Evolutionary conservation across 208 protist genomes (phyloP).

Genomic region (Crithidia sp.): DNA sequence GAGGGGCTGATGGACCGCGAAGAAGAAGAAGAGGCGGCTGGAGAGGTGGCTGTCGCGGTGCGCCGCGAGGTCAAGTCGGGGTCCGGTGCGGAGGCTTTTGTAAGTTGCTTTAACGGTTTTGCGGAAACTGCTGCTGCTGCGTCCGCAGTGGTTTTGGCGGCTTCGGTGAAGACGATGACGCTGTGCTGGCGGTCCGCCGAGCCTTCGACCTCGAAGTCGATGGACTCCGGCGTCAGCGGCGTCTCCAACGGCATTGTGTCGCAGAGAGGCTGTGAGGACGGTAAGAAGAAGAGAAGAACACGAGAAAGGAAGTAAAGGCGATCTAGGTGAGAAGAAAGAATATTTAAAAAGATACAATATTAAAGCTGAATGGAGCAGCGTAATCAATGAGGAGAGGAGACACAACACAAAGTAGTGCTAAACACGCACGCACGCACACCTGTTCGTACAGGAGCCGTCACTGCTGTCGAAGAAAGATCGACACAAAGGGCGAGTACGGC

Average conservation of each 20-base stretch:
- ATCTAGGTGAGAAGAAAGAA: neutral
- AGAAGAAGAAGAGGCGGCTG: neutral
- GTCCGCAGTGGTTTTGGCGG: neutral
- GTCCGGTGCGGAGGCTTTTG: constrained; percentile 2
- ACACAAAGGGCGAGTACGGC: too few species aligned
- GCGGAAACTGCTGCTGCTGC: neutral
- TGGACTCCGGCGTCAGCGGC: neutral
- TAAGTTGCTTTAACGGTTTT: neutral
- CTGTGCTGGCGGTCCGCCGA: neutral
- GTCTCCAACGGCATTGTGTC: neutral
- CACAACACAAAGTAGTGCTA: neutral
- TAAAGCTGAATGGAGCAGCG: neutral
- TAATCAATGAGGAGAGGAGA: neutral
- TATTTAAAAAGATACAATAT: neutral
- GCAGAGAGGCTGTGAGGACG: neutral
- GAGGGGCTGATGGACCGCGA: neutral
- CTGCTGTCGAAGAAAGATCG: too few species aligned
- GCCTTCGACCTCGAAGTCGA: constrained; percentile 13
- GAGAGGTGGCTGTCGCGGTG: neutral
- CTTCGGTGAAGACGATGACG: constrained; percentile 1
- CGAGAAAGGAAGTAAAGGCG: too few species aligned
- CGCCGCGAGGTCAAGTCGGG: neutral
- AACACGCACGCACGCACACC: neutral
- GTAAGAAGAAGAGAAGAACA: neutral
- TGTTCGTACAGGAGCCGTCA: neutral